Conservation (phyloP, 345 rosid genomes). For the Acer yangbiense region DNA sequence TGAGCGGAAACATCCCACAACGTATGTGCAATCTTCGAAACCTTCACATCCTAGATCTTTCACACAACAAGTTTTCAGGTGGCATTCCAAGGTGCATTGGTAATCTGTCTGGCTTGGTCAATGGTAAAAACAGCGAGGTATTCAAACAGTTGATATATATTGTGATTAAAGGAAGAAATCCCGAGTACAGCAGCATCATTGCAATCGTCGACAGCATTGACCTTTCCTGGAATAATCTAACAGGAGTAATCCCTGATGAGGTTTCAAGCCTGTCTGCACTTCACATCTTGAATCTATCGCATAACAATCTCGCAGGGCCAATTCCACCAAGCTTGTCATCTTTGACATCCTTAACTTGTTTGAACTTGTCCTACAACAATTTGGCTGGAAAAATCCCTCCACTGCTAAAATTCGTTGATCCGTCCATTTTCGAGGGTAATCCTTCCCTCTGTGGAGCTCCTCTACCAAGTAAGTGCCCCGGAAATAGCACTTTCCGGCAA, state of each 20-base stretch:
- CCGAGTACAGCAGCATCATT: slow-evolving; percentile 19
- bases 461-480: slow-evolving; percentile 39
- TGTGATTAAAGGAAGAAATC: slow-evolving; percentile 39
- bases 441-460: slow-evolving; percentile 52
- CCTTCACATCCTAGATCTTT: slow-evolving; percentile 51
- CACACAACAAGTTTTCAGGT: slow-evolving; percentile 48
- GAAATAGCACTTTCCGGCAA: neutral
- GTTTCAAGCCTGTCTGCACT: slow-evolving; percentile 29
- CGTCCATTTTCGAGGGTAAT: slow-evolving; percentile 47
- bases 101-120: slow-evolving; percentile 42
- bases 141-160: slow-evolving; percentile 34
- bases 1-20: slow-evolving; percentile 39
- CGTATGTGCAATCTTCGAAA: slow-evolving; percentile 37
- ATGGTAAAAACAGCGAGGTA: slow-evolving; percentile 27
- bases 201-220: slow-evolving; percentile 32
- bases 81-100: slow-evolving; percentile 43
- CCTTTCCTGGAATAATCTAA: slow-evolving; percentile 44
- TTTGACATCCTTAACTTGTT: slow-evolving; percentile 31
- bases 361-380: slow-evolving; percentile 55
- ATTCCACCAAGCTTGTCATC: slow-evolving; percentile 47
- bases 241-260: slow-evolving; percentile 42
- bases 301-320: slow-evolving; percentile 46
- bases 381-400: slow-evolving; percentile 51
- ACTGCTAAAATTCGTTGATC: slow-evolving; percentile 37
- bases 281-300: slow-evolving; percentile 40